Conservation (phyloP, 2,329 filamentous ascomycete genomes). For the Monilinia aucupariae region DNA sequence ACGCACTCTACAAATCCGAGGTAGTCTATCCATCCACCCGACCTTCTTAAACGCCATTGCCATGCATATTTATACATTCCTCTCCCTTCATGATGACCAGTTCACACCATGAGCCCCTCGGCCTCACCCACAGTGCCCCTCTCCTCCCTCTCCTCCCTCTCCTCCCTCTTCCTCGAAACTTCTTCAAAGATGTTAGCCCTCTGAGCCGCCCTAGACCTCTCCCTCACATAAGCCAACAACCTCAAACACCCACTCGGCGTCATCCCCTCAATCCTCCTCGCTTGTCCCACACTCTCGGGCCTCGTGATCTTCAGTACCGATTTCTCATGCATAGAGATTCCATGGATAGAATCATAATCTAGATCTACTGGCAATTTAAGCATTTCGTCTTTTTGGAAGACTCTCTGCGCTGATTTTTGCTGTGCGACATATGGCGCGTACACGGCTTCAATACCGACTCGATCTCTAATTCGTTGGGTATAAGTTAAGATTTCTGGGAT, state of each 20-base stretch:
- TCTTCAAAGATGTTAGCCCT: conserved; percentile 24
- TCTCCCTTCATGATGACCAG: neutral
- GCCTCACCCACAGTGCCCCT: neutral
- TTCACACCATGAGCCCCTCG: neutral
- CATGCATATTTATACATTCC: conserved; percentile 2
- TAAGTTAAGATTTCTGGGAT: conserved; percentile 55
- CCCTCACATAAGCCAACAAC: conserved; percentile 54
- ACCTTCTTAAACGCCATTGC: conserved; percentile 5
- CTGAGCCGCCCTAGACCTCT: conserved; percentile 19
- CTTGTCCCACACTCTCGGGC: conserved; percentile 85
- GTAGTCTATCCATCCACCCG: neutral
- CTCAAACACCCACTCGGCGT: conserved; percentile 56
- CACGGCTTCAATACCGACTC: conserved; percentile 73
- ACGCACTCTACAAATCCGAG: neutral
- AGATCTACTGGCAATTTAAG: conserved; percentile 67
- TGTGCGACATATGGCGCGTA: conserved; percentile 82
- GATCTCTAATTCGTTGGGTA: conserved; percentile 53
- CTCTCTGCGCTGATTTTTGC: conserved; percentile 60
- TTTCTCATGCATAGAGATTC: conserved; percentile 75
- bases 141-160: conserved; percentile 13
- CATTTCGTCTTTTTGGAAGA: conserved; percentile 70
- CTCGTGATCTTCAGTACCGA: conserved; percentile 61
- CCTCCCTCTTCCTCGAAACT: conserved; percentile 16
- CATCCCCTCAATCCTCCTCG: conserved; percentile 76
- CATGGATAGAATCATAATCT: conserved; percentile 68